These are phyloP conservation scores for Dictyophora rubrovolvata DNA, from an alignment of 768 basidiomycete species.

Conservation along the genomic window DNA sequence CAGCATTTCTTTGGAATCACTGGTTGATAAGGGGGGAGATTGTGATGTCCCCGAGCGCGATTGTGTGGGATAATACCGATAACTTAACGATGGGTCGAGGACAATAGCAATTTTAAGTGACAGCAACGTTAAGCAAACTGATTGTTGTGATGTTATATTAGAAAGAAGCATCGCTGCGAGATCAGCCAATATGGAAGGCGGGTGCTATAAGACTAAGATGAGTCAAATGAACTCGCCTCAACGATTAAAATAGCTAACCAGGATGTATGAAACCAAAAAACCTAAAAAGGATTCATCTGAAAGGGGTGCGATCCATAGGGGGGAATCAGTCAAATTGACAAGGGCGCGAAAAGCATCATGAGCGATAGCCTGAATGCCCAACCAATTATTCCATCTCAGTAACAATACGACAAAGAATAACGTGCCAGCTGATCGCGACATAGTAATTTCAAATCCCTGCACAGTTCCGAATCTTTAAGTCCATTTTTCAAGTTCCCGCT, in stretches of 20 bases:
- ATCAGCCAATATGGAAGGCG: constrained; percentile 85
- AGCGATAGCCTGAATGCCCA: constrained; percentile 55
- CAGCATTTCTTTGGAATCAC: constrained; percentile 39
- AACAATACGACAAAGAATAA: constrained; percentile 3
- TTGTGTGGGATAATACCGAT: constrained; percentile 58
- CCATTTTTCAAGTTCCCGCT: constrained; percentile 36
- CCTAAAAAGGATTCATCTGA: constrained; percentile 63
- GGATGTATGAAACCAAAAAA: constrained; percentile 83
- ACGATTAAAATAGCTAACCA: constrained; percentile 42
- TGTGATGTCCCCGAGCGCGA: constrained; percentile 75
- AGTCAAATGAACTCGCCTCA: neutral
- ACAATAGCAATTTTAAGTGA: constrained; percentile 58
- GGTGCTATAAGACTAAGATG: constrained; percentile 45
- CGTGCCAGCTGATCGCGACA: constrained; percentile 82
- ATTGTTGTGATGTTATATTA: constrained; percentile 75
- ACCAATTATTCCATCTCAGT: constrained; percentile 12
- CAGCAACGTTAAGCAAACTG: constrained; percentile 54
- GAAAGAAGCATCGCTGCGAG: constrained; percentile 95
- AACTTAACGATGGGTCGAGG: constrained; percentile 34
- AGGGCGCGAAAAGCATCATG: constrained; percentile 93
- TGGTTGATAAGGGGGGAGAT: constrained; percentile 62
- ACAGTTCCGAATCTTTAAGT: constrained; percentile 55
- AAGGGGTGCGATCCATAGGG: constrained; percentile 52
- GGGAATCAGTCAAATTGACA: constrained; percentile 85
- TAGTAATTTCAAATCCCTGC: constrained; percentile 74